Percentiles rank a stretch among this genome's conserved stretches.
Evolutionary conservation across 352 stramenopile species (phyloP).

Genomic region (Phytophthora pseudosyringae): DNA sequence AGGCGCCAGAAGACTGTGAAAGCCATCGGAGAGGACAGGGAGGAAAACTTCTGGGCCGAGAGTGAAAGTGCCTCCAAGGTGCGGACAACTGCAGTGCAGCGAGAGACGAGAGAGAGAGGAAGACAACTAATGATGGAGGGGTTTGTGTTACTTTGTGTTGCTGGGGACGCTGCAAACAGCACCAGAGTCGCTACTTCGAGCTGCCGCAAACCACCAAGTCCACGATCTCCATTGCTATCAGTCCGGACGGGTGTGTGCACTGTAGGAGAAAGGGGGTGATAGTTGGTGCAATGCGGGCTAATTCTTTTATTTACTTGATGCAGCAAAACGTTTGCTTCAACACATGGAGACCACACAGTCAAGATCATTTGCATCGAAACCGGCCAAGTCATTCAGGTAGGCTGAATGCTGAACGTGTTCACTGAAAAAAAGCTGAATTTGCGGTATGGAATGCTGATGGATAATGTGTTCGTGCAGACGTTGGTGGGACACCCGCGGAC

Average conservation of each 20-base stretch:
- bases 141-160: conserved; percentile 5
- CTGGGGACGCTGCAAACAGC: conserved; percentile 39
- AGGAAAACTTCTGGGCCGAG: conserved; percentile 84
- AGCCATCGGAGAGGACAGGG: conserved; percentile 49
- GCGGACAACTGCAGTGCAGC: background rate
- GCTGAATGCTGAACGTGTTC: background rate
- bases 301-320: conserved; percentile 2
- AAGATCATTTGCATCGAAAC: conserved; percentile 97
- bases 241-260: conserved; percentile 70
- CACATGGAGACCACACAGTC: conserved; percentile 98
- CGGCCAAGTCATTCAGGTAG: conserved; percentile 80
- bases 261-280: background rate
- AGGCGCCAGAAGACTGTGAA: conserved; percentile 51
- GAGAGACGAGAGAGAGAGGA: background rate
- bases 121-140: background rate
- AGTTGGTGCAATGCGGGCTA: conserved; percentile 4
- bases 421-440: background rate
- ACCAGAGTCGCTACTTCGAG: conserved; percentile 88
- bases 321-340: conserved; percentile 95
- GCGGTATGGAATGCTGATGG: conserved; percentile 12
- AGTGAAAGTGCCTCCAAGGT: conserved; percentile 82
- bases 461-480: conserved; percentile 48
- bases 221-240: conserved; percentile 90
- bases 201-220: conserved; percentile 87
- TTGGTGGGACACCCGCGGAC: conserved; percentile 86